Percentiles rank a stretch among this genome's conserved stretches.
Evolutionary conservation across 140 eudicot species (phyloP).

Genomic region (Anethum foeniculum): DNA sequence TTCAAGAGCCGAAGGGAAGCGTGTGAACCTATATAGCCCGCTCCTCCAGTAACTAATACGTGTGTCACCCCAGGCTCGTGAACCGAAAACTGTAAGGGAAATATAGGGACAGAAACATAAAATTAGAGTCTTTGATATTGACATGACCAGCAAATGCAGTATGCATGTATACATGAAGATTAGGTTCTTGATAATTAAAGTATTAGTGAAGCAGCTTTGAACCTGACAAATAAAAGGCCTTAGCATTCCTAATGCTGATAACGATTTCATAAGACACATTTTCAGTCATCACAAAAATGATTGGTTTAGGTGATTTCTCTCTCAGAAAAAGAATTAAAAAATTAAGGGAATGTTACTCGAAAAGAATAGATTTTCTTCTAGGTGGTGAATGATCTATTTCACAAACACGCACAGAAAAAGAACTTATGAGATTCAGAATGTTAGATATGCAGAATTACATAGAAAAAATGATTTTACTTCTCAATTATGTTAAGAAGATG

Average conservation of each 20-base stretch:
- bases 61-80: constrained; percentile 70
- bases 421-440: neutral
- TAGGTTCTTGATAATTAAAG: neutral
- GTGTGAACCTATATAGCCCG: constrained; percentile 91
- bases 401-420: neutral
- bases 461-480: neutral
- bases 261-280: too few relatives aligned
- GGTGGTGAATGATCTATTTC: neutral
- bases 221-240: too few relatives aligned
- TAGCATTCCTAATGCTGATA: neutral
- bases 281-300: too few relatives aligned
- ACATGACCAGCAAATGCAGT: neutral
- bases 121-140: neutral
- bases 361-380: neutral
- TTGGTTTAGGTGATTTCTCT: neutral
- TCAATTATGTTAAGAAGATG: neutral
- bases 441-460: neutral
- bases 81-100: constrained; percentile 46
- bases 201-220: neutral
- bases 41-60: constrained; percentile 87
- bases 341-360: neutral
- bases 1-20: constrained; percentile 69
- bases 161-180: neutral
- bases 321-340: neutral
- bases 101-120: neutral